A percentile compares a stretch with the other conserved stretches of the same genome.
Conservation (phyloP, 306 rosid genomes). For the Carpinus viminea region DNA sequence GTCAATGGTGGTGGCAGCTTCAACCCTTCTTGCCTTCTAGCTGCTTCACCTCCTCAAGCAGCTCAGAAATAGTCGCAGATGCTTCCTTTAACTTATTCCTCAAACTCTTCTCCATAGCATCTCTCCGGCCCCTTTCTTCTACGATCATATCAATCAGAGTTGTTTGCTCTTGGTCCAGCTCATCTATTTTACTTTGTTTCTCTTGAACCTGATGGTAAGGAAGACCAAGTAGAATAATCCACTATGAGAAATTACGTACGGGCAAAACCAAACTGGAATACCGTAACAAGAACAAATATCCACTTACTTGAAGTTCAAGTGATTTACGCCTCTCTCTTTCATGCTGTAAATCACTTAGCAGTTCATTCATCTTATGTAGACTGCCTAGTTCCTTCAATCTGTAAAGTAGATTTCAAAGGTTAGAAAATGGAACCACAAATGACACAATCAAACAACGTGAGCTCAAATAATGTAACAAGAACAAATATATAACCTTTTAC, state of each 20-base stretch:
- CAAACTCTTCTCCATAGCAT: not conserved
- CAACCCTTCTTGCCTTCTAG: conserved; percentile 19
- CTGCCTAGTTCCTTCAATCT: not conserved
- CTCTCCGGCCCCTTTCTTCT: not conserved
- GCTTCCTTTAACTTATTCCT: conserved; percentile 23
- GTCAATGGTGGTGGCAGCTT: not conserved
- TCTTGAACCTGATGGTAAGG: conserved; percentile 5
- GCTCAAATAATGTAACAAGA: not conserved
- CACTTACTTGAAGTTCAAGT: conserved; percentile 5
- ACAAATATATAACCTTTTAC: not conserved
- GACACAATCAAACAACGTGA: not conserved
- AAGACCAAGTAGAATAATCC: not conserved
- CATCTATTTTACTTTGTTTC: not conserved
- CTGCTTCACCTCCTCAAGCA: conserved; percentile 28
- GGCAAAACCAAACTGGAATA: not conserved
- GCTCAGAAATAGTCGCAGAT: conserved; percentile 18
- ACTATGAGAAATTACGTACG: not conserved
- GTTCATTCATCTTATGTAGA: no score
- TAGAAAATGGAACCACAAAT: not conserved
- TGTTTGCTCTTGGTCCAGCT: not conserved
- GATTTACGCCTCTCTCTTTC: not conserved
- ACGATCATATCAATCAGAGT: not conserved
- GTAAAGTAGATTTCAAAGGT: not conserved
- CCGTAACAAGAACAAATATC: not conserved
- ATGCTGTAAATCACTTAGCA: not conserved